These are phyloP conservation scores for Alternaria triticina DNA, from an alignment of 2,329 filamentous ascomycete species.

Conservation along the genomic window DNA sequence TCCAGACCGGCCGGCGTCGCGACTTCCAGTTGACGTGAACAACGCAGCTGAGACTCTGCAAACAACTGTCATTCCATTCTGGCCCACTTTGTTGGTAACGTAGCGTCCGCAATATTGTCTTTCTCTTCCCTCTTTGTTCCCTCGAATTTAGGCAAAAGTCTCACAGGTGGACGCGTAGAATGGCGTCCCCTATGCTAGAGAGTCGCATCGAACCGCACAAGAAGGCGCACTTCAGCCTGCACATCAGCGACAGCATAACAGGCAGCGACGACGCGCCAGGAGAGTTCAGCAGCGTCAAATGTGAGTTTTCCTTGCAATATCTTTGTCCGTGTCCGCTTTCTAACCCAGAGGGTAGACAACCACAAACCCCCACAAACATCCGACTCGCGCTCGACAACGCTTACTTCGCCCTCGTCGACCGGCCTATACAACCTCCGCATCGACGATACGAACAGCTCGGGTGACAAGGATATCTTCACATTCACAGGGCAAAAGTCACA, in stretches of 20 bases:
- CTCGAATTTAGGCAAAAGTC: background rate
- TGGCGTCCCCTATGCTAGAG: slow-evolving; percentile 48
- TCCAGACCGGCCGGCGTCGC: slow-evolving; percentile 8
- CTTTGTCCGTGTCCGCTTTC: slow-evolving; percentile 1
- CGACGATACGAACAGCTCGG: slow-evolving; percentile 32
- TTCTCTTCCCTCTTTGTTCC: background rate
- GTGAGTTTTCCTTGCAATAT: slow-evolving; percentile 23
- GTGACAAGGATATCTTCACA: slow-evolving; percentile 44
- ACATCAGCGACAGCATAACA: slow-evolving; percentile 44
- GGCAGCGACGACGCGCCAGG: slow-evolving; percentile 22
- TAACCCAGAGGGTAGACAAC: slow-evolving; percentile 47
- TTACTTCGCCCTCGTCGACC: slow-evolving; percentile 30
- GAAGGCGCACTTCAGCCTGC: slow-evolving; percentile 47
- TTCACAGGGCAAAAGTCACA: slow-evolving; percentile 49
- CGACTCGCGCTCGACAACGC: slow-evolving; percentile 35
- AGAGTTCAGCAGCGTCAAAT: slow-evolving; percentile 44
- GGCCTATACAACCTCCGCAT: slow-evolving; percentile 39
- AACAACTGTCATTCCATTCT: background rate
- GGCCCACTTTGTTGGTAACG: background rate
- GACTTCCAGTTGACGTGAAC: background rate
- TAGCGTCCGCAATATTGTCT: background rate
- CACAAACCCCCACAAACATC: slow-evolving; percentile 51
- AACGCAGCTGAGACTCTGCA: slow-evolving; percentile 1
- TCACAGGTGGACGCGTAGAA: slow-evolving; percentile 8
- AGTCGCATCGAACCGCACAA: slow-evolving; percentile 47